Percentiles rank a stretch among this genome's conserved stretches.
Evolutionary conservation across 768 basidiomycete species (phyloP).

Genomic region (Rhodosporidiobolus odoratus): DNA sequence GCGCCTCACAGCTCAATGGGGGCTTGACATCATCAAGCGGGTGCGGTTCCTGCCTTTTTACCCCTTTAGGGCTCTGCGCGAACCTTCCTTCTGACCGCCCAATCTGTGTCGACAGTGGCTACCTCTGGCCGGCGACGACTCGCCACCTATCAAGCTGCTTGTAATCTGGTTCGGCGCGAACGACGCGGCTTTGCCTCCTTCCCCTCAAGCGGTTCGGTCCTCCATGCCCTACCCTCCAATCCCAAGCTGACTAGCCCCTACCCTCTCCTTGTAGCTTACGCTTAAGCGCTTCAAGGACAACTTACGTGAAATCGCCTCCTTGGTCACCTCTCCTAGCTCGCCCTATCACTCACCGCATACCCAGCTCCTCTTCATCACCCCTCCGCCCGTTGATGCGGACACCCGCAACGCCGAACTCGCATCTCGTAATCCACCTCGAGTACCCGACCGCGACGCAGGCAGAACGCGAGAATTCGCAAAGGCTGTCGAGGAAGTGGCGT

Average conservation of each 20-base stretch:
- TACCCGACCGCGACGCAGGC: constrained; percentile 27
- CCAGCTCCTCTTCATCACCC: constrained; percentile 30
- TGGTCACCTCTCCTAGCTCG: constrained; percentile 24
- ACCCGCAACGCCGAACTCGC: constrained; percentile 28
- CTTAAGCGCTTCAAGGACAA: constrained; percentile 33
- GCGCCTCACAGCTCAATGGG: constrained; percentile 18
- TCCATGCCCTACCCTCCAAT: no score
- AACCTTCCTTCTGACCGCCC: neutral
- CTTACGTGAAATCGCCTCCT: constrained; percentile 25
- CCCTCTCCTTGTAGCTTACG: constrained; percentile 10
- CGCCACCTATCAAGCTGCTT: constrained; percentile 19
- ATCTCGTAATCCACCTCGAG: constrained; percentile 15
- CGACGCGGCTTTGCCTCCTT: constrained; percentile 24
- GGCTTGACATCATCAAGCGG: constrained; percentile 20
- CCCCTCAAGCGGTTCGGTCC: constrained; percentile 19
- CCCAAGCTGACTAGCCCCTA: neutral
- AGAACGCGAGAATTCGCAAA: constrained; percentile 26
- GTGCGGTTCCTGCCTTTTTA: neutral
- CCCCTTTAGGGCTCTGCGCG: no score
- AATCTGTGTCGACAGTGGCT: constrained; percentile 26
- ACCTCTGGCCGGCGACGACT: constrained; percentile 5
- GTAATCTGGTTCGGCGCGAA: constrained; percentile 39
- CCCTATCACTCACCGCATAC: constrained; percentile 29
- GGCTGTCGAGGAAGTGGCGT: constrained; percentile 28
- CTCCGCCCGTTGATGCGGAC: constrained; percentile 32